Conservation (phyloP, 2,329 filamentous ascomycete genomes). For the Neopestalotiopsis sp. region DNA sequence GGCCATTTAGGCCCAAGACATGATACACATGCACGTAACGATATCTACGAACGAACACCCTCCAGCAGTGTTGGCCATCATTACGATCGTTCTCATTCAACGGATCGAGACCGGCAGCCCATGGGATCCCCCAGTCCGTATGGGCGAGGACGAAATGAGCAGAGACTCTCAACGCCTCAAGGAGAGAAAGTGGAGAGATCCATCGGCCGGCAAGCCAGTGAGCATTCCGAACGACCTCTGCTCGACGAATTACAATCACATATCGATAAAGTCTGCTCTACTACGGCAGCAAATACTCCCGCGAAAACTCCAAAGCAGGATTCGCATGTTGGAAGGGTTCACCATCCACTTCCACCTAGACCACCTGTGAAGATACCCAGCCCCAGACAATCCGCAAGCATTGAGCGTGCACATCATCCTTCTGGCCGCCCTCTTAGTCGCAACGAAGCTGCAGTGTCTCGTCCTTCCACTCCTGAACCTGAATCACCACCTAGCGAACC, state of each 20-base stretch:
- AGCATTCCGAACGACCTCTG: neutral
- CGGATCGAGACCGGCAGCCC: neutral
- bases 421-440: constrained; percentile 17
- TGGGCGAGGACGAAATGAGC: neutral
- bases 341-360: neutral
- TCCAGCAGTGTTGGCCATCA: neutral
- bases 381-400: constrained; percentile 19
- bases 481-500: constrained; percentile 18
- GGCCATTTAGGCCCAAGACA: neutral
- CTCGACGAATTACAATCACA: constrained; percentile 11
- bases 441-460: constrained; percentile 20
- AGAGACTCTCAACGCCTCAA: neutral
- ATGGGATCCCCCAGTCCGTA: neutral
- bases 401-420: neutral
- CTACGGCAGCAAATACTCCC: neutral
- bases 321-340: neutral
- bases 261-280: constrained; percentile 3
- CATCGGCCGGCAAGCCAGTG: neutral
- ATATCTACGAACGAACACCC: neutral
- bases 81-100: neutral
- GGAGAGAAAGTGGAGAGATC: neutral
- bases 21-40: neutral
- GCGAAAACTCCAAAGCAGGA: neutral
- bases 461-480: constrained; percentile 27
- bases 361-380: constrained; percentile 6